Evolutionary conservation across 257 asterid genomes (phyloP).

Genomic region (Fraxinus excelsior): DNA sequence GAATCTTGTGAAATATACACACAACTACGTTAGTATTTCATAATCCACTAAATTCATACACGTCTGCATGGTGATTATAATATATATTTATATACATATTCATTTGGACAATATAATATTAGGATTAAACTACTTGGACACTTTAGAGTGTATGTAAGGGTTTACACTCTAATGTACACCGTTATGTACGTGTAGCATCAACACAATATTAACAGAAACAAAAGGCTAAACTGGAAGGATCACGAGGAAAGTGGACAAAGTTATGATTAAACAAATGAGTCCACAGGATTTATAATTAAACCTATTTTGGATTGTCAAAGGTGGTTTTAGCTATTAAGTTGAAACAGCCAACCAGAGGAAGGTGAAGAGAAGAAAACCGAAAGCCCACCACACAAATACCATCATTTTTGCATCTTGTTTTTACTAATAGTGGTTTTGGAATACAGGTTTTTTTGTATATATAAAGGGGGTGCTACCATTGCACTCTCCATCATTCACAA

Average conservation of each 20-base stretch:
- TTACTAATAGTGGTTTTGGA: conserved; percentile 28
- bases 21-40: too few relatives aligned
- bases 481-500: conserved; percentile 24
- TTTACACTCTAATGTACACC: too few relatives aligned
- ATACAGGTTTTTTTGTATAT: conserved; percentile 10
- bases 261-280: conserved; percentile 20
- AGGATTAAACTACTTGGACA: too few relatives aligned
- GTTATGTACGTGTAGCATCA: too few relatives aligned
- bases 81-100: too few relatives aligned
- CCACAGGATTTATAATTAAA: conserved; percentile 12
- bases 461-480: conserved; percentile 4
- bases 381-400: conserved; percentile 28
- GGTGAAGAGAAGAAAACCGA: conserved; percentile 12
- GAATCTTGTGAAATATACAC: too few relatives aligned
- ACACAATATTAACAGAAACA: too few relatives aligned
- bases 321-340: conserved; percentile 28
- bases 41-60: too few relatives aligned
- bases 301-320: conserved; percentile 2
- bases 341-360: conserved; percentile 9
- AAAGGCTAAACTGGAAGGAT: too few relatives aligned
- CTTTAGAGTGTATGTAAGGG: too few relatives aligned
- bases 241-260: conserved; percentile 8
- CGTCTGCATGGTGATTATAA: too few relatives aligned
- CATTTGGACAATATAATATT: too few relatives aligned
- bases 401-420: conserved; percentile 16